Conservation (phyloP, 768 basidiomycete genomes). For the Porphyrellus cyaneotinctus region DNA sequence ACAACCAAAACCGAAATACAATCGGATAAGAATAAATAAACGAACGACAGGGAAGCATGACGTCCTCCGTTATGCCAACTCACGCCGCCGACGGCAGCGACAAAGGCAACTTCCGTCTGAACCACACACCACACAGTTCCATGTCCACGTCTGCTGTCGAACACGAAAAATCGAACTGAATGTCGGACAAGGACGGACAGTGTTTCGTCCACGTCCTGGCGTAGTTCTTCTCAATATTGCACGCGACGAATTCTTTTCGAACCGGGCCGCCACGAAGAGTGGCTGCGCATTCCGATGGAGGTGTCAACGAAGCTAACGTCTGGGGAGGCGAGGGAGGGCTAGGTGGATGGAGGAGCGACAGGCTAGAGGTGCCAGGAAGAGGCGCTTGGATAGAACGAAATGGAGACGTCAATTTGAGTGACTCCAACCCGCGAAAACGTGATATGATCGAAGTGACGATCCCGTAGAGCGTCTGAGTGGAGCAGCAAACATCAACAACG, state of each 20-base stretch:
- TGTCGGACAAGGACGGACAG: slow-evolving; percentile 25
- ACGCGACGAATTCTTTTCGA: slow-evolving; percentile 28
- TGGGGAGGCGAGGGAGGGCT: slow-evolving; percentile 9
- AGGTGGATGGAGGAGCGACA: neutral
- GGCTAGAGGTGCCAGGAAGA: slow-evolving; percentile 2
- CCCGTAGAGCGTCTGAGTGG: slow-evolving; percentile 22
- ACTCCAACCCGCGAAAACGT: slow-evolving; percentile 27
- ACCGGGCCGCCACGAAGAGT: neutral
- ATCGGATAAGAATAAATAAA: slow-evolving; percentile 1
- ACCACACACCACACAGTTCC: slow-evolving; percentile 32
- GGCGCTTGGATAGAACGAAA: slow-evolving; percentile 27
- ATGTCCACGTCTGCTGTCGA: slow-evolving; percentile 24
- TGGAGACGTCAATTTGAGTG: slow-evolving; percentile 30
- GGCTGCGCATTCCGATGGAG: neutral
- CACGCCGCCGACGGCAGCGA: neutral
- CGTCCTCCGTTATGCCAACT: neutral
- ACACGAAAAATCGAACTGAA: slow-evolving; percentile 31
- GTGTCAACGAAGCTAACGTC: neutral
- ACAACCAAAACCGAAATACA: neutral
- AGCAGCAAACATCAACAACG: neutral
- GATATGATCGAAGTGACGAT: slow-evolving; percentile 31
- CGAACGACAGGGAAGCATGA: neutral
- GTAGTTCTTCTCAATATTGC: slow-evolving; percentile 23
- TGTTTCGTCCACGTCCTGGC: slow-evolving; percentile 28
- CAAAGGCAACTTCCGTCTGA: slow-evolving; percentile 20